A percentile compares a stretch with the other conserved stretches of the same genome.
Conservation (phyloP, 768 basidiomycete genomes). For the Podaxis rugospora region DNA sequence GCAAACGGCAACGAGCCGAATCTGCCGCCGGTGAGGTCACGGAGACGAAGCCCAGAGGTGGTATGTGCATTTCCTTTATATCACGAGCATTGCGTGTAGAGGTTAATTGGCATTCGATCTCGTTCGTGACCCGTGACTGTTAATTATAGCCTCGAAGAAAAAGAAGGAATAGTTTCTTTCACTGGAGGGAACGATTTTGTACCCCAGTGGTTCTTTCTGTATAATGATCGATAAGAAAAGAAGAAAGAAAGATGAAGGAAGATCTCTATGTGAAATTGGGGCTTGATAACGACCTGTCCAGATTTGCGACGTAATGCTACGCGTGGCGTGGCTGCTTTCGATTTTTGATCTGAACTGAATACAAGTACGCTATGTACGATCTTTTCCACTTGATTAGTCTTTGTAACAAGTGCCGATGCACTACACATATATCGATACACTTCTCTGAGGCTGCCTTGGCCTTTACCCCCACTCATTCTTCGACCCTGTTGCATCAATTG, state of each 20-base stretch:
- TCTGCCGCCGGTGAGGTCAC: neutral
- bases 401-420: neutral
- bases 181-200: neutral
- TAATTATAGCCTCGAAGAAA: conserved; percentile 6
- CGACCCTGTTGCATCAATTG: too few species aligned
- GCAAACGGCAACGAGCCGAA: conserved; percentile 9
- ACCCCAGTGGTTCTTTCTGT: neutral
- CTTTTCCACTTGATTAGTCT: neutral
- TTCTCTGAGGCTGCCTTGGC: too few species aligned
- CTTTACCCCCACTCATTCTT: too few species aligned
- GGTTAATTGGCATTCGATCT: neutral
- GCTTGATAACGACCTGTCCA: neutral
- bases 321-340: neutral
- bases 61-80: neutral
- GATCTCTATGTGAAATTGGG: neutral
- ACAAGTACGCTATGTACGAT: neutral
- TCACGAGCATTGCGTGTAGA: neutral
- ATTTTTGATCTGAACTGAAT: neutral
- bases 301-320: neutral
- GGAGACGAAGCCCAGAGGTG: neutral
- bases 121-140: neutral
- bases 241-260: neutral
- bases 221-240: neutral
- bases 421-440: neutral
- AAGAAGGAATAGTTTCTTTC: conserved; percentile 3